Conservation (phyloP, 139 green algal genomes). For the Chlamydomonas asymmetrica region DNA sequence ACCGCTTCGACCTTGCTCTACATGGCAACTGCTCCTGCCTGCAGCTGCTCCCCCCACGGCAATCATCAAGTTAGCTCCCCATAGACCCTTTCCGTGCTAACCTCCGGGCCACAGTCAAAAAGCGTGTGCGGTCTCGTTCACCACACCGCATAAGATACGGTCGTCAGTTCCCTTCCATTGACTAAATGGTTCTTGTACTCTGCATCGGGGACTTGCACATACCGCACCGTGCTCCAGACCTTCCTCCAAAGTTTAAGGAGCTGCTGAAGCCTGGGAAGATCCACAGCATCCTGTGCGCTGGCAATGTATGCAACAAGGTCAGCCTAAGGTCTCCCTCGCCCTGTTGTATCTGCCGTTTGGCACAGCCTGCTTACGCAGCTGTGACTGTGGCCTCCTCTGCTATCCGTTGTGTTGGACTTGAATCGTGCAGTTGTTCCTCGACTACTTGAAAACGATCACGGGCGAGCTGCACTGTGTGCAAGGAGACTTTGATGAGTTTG, state of each 20-base stretch:
- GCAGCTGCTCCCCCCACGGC: no score
- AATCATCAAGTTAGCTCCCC: no score
- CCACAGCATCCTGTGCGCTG: slow-evolving; percentile 84
- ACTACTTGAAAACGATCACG: slow-evolving; percentile 84
- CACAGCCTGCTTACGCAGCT: no score
- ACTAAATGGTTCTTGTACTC: slow-evolving; percentile 96
- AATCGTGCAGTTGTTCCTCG: slow-evolving; percentile 67
- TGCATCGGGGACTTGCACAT: slow-evolving; percentile 94
- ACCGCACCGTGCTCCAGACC: slow-evolving; percentile 77
- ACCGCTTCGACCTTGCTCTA: no score
- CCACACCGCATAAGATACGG: no score
- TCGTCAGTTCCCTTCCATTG: no score
- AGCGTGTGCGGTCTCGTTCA: no score
- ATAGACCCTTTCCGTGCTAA: no score
- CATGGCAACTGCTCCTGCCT: no score
- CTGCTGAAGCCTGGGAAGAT: slow-evolving; percentile 95
- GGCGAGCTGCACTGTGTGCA: slow-evolving; percentile 78
- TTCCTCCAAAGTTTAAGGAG: slow-evolving; percentile 90
- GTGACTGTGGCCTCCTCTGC: no score
- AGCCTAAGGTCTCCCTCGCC: not conserved
- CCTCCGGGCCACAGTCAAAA: no score
- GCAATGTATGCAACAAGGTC: slow-evolving; percentile 89
- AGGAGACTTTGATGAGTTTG: slow-evolving; percentile 91
- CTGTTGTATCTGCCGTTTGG: not conserved
- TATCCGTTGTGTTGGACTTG: not conserved